Percentiles rank a stretch among this genome's conserved stretches.
Evolutionary conservation across 2,329 filamentous ascomycete species (phyloP).

Genomic region (Madurella fahalii): DNA sequence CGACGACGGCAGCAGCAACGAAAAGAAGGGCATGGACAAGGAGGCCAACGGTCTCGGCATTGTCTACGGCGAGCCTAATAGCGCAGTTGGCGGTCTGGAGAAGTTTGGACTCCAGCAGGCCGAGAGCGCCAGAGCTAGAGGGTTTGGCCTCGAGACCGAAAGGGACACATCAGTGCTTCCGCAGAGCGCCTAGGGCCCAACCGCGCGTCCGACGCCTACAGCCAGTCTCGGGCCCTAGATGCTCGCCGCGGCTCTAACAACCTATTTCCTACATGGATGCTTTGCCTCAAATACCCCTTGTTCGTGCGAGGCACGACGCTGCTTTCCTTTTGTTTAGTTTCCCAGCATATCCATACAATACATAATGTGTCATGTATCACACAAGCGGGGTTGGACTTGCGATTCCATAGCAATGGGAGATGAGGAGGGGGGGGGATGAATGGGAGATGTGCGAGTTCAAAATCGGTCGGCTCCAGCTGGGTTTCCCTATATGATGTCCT

Average conservation of each 20-base stretch:
- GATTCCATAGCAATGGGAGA: neutral
- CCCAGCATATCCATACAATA: constrained; percentile 8
- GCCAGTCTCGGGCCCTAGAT: too few species aligned
- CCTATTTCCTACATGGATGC: neutral
- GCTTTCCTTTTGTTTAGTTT: constrained; percentile 4
- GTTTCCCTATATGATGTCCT: too few species aligned
- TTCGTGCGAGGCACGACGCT: constrained; percentile 1
- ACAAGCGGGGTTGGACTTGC: constrained; percentile 3
- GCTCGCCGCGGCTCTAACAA: too few species aligned
- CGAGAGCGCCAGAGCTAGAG: constrained; percentile 30
- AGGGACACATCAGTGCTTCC: constrained; percentile 27
- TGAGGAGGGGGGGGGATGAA: neutral
- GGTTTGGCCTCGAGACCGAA: constrained; percentile 22
- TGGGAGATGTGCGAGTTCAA: neutral
- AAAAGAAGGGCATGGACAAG: constrained; percentile 17
- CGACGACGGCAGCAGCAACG: constrained; percentile 15
- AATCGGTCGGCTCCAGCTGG: too few species aligned
- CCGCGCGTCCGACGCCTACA: too few species aligned
- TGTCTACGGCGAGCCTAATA: constrained; percentile 40
- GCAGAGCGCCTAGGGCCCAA: constrained; percentile 28
- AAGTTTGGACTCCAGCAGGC: constrained; percentile 34
- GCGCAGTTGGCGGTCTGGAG: constrained; percentile 41
- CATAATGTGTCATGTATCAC: constrained; percentile 18
- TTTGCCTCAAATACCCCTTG: constrained; percentile 10
- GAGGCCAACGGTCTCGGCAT: constrained; percentile 40